Percentiles rank a stretch among this genome's conserved stretches.
Conservation (phyloP, 768 basidiomycete species). For the Kwoniella bestiolae region DNA sequence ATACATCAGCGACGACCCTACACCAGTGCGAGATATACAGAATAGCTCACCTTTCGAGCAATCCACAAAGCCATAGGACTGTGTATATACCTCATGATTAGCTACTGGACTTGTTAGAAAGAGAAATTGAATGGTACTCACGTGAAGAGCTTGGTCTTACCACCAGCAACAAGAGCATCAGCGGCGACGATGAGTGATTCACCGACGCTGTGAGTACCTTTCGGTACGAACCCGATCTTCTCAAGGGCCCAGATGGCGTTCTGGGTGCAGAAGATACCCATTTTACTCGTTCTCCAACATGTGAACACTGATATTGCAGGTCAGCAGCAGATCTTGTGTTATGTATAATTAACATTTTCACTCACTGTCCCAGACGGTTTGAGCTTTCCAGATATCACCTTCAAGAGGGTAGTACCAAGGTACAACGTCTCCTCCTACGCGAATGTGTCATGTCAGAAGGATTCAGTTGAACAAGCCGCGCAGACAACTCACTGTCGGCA, state of each 20-base stretch:
- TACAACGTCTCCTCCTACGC: constrained; percentile 48
- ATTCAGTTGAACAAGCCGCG: constrained; percentile 10
- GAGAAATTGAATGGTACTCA: constrained; percentile 29
- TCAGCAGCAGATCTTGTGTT: constrained; percentile 1
- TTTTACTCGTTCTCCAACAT: constrained; percentile 81
- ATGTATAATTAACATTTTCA: background rate
- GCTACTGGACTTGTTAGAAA: background rate
- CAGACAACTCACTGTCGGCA: constrained; percentile 77
- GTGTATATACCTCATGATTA: background rate
- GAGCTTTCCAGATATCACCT: constrained; percentile 87
- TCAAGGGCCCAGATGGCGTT: constrained; percentile 78
- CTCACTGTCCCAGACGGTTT: constrained; percentile 83
- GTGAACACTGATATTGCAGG: constrained; percentile 49
- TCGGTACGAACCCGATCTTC: constrained; percentile 76
- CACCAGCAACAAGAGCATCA: constrained; percentile 77
- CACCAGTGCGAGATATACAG: too few relatives aligned
- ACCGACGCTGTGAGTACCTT: constrained; percentile 88
- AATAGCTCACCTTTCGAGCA: constrained; percentile 43
- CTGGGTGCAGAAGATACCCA: constrained; percentile 82
- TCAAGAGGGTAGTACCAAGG: constrained; percentile 98
- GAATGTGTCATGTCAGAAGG: background rate
- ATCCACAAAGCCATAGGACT: constrained; percentile 57
- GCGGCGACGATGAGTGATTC: constrained; percentile 85
- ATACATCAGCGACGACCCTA: background rate
- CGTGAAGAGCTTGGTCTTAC: constrained; percentile 70